Base-by-base conservation (phyloP, 768 basidiomycete species). In the Termitomyces sp. region DNA sequence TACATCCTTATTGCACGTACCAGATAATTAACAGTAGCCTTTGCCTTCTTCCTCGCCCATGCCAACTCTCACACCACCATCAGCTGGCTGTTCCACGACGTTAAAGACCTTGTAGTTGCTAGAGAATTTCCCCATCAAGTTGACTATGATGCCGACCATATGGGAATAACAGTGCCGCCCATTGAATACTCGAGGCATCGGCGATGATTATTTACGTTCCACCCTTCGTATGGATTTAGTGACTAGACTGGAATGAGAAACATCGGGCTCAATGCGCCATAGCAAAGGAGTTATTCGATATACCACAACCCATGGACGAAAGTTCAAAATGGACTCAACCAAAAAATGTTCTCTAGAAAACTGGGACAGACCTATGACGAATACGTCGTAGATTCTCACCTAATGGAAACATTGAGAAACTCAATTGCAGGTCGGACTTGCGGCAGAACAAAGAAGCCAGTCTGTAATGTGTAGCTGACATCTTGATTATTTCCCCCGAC, bases 381-480 rank as follows among this genome's bases (percentile, higher is more conserved):
- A 16, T 49, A 20, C 16, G 42, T 16, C 13, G 48, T 51, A 20
- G 65, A 70, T 64, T 56, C 68, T 51, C 63, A 59, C 32, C 62
- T 59, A 60, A 68, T 71, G 53, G 82, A 85, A 62, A 72, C 71
- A 48, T 69, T 84, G 61, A 78, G 81, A 52, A 69, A 67, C 80
- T 41, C 79, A 73, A 57, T 62, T 84, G 61, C 78, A 74, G 26
- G 73, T 75, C 26, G 76, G 78, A 34, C 74, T 84, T 26, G 76
- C 76, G 22, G 76, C 76, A 22, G 79, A 74, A 58, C 80, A 74
- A 65, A 68, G 68, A 52, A 46, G 54, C 26, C 18, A 29, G 42
- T 42, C 16, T 52, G 29, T 56, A 48, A 48, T 46, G 32, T 18
- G 8, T 53, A 34, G 34, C 6, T 34, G n/a, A 12, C 12, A n/a